phyloP scores from a whole-genome alignment of 208 protist genomes.

The Giardia duodenalis region DNA sequence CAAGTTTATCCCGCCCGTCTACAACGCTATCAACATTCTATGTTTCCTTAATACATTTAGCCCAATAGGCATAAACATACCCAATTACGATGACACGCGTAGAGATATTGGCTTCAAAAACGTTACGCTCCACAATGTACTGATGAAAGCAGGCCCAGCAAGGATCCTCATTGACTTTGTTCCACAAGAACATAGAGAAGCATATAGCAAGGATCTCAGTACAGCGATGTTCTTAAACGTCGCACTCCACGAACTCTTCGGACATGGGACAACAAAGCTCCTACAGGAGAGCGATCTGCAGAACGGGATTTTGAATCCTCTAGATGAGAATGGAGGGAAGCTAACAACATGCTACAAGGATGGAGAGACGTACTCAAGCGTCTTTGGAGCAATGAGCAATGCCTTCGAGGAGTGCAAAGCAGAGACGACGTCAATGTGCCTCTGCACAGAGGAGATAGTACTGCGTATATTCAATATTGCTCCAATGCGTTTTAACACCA shows the following conservation, averaged over 20 bases:
- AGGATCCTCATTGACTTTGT: neutral
- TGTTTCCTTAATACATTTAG: conserved; percentile 36
- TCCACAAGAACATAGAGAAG: neutral
- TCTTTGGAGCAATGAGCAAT: conserved; percentile 33
- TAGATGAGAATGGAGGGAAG: neutral
- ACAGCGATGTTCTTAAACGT: conserved; percentile 29
- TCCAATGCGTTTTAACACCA: neutral
- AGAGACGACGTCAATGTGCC: conserved; percentile 37
- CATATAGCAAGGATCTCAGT: neutral
- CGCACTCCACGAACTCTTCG: conserved; percentile 45
- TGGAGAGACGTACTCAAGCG: conserved; percentile 33
- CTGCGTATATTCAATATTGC: conserved; percentile 36
- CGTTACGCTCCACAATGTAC: conserved; percentile 43
- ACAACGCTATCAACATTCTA: conserved; percentile 42
- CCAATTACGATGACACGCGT: conserved; percentile 48
- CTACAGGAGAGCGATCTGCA: conserved; percentile 28
- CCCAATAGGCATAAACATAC: conserved; percentile 49
- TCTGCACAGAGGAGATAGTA: conserved; percentile 27
- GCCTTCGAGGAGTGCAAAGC: conserved; percentile 44
- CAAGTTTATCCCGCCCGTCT: conserved; percentile 40
- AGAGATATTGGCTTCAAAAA: conserved; percentile 44
- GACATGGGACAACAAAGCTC: conserved; percentile 39
- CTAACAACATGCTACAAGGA: conserved; percentile 31
- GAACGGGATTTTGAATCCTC: neutral
- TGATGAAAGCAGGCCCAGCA: neutral